These are phyloP conservation scores for Myxozyma geophila DNA, from an alignment of 805 yeast species.

Conservation along the genomic window DNA sequence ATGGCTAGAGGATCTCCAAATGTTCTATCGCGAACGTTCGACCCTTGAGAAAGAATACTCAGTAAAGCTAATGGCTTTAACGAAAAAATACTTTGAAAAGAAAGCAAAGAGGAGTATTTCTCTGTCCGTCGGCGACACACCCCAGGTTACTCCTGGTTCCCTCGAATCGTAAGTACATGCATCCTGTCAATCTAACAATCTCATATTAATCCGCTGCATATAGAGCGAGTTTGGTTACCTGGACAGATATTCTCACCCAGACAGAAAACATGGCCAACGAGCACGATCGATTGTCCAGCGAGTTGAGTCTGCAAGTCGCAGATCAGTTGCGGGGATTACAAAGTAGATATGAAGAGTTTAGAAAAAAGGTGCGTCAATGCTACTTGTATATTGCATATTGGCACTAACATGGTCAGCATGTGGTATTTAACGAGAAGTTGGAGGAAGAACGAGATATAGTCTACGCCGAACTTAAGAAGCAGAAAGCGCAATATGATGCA, in stretches of 20 bases:
- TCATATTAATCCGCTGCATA: background rate
- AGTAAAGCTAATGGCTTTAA: constrained; percentile 62
- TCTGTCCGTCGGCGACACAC: constrained; percentile 87
- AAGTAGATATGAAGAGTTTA: constrained; percentile 57
- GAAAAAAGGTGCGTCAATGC: constrained; percentile 43
- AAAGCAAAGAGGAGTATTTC: constrained; percentile 70
- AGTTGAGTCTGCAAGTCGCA: constrained; percentile 62
- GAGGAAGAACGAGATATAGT: constrained; percentile 52
- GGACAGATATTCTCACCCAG: constrained; percentile 86
- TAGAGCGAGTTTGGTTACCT: constrained; percentile 79
- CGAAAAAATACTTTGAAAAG: constrained; percentile 71
- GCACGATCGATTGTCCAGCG: constrained; percentile 60
- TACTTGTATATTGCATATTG: background rate
- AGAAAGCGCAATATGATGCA: constrained; percentile 78
- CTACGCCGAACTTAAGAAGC: constrained; percentile 62
- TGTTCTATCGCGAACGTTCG: constrained; percentile 83
- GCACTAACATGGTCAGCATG: constrained; percentile 49
- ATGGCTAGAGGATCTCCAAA: constrained; percentile 79
- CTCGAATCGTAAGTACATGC: constrained; percentile 54
- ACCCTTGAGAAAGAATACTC: constrained; percentile 83
- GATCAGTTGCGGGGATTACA: constrained; percentile 63
- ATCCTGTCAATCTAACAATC: background rate
- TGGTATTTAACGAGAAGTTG: constrained; percentile 63
- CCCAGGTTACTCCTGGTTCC: constrained; percentile 92
- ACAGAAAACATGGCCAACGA: constrained; percentile 80